phyloP scores from a whole-genome alignment of 1,284 basidiomycete species.

The Pseudozyma flocculosa region DNA sequence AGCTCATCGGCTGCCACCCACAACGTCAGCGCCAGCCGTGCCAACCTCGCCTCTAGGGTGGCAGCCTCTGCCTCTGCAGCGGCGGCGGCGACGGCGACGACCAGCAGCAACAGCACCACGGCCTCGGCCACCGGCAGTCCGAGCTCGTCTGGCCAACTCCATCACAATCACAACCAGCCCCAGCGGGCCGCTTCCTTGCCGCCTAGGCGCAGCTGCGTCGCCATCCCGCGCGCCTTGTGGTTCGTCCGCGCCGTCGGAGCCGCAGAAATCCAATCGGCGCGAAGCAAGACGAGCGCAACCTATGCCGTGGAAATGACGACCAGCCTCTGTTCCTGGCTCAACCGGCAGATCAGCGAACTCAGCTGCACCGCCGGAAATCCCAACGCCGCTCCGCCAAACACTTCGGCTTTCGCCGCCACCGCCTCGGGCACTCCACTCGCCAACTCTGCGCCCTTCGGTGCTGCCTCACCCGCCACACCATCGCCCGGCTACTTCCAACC shows the following conservation, averaged over 20 bases:
- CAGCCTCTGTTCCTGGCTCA: constrained; percentile 80
- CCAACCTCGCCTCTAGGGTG: constrained; percentile 10
- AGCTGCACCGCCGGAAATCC: constrained; percentile 1
- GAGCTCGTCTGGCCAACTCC: too few relatives aligned
- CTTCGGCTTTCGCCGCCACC: too few relatives aligned
- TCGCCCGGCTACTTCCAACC: constrained; percentile 17
- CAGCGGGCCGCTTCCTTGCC: too few relatives aligned
- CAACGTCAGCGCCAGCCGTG: not conserved
- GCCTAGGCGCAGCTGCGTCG: constrained; percentile 65
- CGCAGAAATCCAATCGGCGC: constrained; percentile 69
- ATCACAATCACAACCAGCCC: too few relatives aligned
- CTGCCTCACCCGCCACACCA: constrained; percentile 22
- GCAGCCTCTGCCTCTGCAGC: constrained; percentile 3
- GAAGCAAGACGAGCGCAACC: constrained; percentile 58
- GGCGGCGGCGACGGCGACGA: constrained; percentile 2
- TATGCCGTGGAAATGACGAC: constrained; percentile 90
- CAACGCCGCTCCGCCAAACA: not conserved
- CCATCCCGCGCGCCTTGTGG: constrained; percentile 87
- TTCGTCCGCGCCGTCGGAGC: constrained; percentile 91
- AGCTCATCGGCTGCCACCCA: too few relatives aligned
- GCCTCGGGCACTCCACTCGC: too few relatives aligned
- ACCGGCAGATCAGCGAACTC: constrained; percentile 83
- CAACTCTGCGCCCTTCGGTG: too few relatives aligned
- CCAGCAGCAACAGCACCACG: constrained; percentile 66
- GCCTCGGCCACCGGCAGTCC: too few relatives aligned